phyloP scores from a whole-genome alignment of 164 flowering plant genomes.

The Magnolia kwangsiensis region DNA sequence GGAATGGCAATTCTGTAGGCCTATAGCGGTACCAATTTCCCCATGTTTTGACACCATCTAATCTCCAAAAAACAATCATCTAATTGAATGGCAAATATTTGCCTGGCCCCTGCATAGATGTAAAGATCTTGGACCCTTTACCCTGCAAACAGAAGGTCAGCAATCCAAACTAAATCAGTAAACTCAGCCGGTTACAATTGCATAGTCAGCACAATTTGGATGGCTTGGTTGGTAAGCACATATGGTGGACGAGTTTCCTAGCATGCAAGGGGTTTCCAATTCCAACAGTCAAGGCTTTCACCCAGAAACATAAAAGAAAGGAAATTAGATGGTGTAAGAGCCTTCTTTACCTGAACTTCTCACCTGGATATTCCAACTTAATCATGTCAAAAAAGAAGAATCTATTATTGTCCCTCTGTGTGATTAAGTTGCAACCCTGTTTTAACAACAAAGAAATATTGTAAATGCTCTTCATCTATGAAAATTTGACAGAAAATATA shows the following conservation, averaged over 20 bases:
- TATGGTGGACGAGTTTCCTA: neutral
- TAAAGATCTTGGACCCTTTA: too few relatives aligned
- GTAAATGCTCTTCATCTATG: neutral
- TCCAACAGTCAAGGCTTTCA: neutral
- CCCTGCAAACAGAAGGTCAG: too few relatives aligned
- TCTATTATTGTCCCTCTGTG: conserved; percentile 53
- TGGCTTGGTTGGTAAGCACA: neutral
- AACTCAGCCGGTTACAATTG: neutral
- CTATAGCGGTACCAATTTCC: too few relatives aligned
- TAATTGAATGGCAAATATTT: too few relatives aligned
- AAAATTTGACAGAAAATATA: neutral
- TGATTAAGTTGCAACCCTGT: conserved; percentile 81
- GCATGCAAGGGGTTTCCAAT: neutral
- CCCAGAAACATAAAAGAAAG: neutral
- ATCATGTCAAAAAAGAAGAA: conserved; percentile 79
- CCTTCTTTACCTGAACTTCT: conserved; percentile 41
- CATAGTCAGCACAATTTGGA: neutral
- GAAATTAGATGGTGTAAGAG: neutral
- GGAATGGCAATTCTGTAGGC: too few relatives aligned
- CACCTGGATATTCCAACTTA: conserved; percentile 61
- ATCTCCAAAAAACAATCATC: too few relatives aligned
- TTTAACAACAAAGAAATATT: neutral
- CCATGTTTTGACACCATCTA: too few relatives aligned
- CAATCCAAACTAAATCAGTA: neutral
- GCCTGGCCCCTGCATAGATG: too few relatives aligned